A percentile compares a stretch with the other conserved stretches of the same genome.
These are phyloP conservation scores for Babesia microti DNA, from an alignment of 169 alveolate genomes.

Conservation along the genomic window DNA sequence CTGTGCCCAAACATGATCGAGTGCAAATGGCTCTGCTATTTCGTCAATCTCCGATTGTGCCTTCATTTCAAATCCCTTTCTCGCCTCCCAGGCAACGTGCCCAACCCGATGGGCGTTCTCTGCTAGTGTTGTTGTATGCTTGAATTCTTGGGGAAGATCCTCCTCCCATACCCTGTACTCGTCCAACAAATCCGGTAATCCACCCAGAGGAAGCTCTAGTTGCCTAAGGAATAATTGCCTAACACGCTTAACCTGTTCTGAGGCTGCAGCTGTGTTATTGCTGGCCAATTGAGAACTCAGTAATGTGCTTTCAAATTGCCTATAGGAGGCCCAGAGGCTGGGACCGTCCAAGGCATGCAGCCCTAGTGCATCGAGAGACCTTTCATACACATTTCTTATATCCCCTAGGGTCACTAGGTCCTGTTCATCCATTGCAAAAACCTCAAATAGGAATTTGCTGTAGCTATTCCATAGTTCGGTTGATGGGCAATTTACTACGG, in stretches of 20 bases:
- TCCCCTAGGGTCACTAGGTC: constrained; percentile 2
- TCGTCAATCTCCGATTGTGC: constrained; percentile 43
- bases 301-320: constrained; percentile 32
- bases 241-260: constrained; percentile 29
- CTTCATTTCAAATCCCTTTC: constrained; percentile 42
- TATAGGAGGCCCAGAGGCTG: constrained; percentile 31
- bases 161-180: constrained; percentile 47
- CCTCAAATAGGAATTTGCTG: constrained; percentile 12
- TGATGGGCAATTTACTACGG: constrained; percentile 45
- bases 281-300: constrained; percentile 4
- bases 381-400: constrained; percentile 16
- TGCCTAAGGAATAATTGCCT: constrained; percentile 33
- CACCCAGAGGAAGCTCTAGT: constrained; percentile 32
- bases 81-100: constrained; percentile 40
- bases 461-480: constrained; percentile 41
- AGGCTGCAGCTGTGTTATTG: constrained; percentile 4
- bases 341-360: constrained; percentile 50
- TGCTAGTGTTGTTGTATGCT: constrained; percentile 17
- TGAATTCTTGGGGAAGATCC: constrained; percentile 24
- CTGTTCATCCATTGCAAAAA: not conserved
- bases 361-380: constrained; percentile 30
- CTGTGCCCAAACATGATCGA: constrained; percentile 39
- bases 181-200: constrained; percentile 40
- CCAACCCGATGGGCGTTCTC: constrained; percentile 23
- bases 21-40: constrained; percentile 26